phyloP scores from a whole-genome alignment of 2,329 filamentous ascomycete species.

The Xylariaceae sp. region DNA sequence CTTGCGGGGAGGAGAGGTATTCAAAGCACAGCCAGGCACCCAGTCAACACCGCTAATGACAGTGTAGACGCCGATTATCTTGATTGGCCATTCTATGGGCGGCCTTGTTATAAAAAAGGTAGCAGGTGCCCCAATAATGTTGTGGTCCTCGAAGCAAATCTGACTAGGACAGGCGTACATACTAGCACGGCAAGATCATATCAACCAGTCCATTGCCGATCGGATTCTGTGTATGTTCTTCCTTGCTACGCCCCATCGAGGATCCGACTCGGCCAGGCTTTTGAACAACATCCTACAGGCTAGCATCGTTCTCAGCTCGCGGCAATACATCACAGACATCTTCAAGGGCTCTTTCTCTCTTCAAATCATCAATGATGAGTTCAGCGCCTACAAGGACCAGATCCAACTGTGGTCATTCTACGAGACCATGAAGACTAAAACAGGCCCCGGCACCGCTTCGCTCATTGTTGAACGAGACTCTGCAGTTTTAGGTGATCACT shows the following conservation, averaged over 20 bases:
- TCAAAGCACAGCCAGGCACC: no score
- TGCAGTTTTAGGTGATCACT: constrained; percentile 3
- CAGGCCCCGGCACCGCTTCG: not conserved
- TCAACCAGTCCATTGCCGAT: not conserved
- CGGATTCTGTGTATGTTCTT: constrained; percentile 8
- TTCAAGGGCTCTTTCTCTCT: constrained; percentile 3
- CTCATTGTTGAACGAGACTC: constrained; percentile 8
- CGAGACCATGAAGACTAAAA: constrained; percentile 5
- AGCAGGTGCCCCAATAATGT: no score
- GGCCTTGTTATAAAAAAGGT: constrained; percentile 2
- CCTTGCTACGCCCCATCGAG: constrained; percentile 9
- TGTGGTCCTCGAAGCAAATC: no score
- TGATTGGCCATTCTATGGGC: constrained; percentile 1
- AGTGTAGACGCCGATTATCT: not conserved
- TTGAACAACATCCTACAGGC: constrained; percentile 6
- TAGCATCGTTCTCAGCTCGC: not conserved
- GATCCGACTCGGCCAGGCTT: constrained; percentile 4
- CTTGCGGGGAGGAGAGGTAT: not conserved
- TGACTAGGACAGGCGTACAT: constrained; percentile 5
- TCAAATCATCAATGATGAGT: constrained; percentile 7
- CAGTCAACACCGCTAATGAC: not conserved
- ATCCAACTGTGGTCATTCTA: constrained; percentile 9
- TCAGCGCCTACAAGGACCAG: constrained; percentile 3
- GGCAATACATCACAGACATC: constrained; percentile 5
- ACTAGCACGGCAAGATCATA: constrained; percentile 5